phyloP scores from a whole-genome alignment of 768 basidiomycete species.

The Leccinum broughii region DNA sequence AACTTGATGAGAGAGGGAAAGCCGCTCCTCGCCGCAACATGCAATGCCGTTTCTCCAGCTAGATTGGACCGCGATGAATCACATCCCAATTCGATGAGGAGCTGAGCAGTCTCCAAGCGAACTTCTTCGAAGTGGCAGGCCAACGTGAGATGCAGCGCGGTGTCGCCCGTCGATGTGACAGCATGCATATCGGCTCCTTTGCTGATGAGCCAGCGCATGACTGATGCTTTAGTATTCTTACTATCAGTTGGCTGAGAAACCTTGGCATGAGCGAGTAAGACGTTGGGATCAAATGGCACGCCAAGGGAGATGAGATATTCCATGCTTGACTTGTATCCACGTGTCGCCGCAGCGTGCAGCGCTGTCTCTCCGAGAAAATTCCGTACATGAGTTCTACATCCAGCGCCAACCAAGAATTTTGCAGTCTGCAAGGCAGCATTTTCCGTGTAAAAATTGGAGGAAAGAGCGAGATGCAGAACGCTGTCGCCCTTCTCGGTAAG shows the following conservation, averaged over 20 bases:
- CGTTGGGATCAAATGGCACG: not conserved
- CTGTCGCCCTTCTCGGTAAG: not conserved
- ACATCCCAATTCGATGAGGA: conserved; percentile 4
- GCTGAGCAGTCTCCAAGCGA: not conserved
- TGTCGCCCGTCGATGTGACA: not conserved
- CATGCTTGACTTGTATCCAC: not conserved
- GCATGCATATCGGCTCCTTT: conserved; percentile 1
- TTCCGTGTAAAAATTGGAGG: not conserved
- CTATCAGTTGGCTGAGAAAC: not conserved
- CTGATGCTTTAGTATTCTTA: not conserved
- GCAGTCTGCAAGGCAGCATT: not conserved
- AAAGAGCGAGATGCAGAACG: conserved; percentile 1
- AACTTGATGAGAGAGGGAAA: conserved; percentile 2
- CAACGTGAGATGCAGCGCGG: conserved; percentile 2
- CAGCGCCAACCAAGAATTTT: not conserved
- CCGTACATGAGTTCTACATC: not conserved
- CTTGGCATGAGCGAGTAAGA: conserved; percentile 1
- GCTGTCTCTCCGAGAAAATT: not conserved
- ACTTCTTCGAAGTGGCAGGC: not conserved
- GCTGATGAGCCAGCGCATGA: conserved; percentile 1
- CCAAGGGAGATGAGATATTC: conserved; percentile 4
- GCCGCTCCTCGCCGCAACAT: conserved; percentile 2
- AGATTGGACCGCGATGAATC: not conserved
- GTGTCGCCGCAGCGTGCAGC: conserved; percentile 1
- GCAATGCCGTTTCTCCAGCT: conserved; percentile 1